These are phyloP conservation scores for Jatropha curcas DNA, from an alignment of 345 rosid genomes.

Conservation along the genomic window DNA sequence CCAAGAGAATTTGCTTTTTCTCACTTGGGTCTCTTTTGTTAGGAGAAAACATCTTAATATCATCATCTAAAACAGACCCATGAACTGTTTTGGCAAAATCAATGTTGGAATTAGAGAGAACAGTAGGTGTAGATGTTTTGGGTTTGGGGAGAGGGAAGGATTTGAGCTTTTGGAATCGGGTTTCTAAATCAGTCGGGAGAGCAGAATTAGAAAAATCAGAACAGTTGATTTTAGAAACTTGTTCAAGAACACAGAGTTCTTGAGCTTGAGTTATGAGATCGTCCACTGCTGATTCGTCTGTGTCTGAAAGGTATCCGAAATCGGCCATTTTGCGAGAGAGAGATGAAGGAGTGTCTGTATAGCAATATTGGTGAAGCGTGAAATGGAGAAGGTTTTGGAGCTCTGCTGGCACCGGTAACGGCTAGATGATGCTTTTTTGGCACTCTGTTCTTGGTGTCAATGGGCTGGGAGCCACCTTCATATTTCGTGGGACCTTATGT, in stretches of 20 bases:
- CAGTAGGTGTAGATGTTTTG: neutral
- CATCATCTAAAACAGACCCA: no score
- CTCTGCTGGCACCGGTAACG: no score
- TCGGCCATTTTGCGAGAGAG: slow-evolving; percentile 52
- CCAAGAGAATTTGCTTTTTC: slow-evolving; percentile 5
- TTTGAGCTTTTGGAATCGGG: slow-evolving; percentile 76
- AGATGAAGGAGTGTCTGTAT: neutral
- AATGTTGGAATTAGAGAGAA: neutral
- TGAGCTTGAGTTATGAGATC: slow-evolving; percentile 64
- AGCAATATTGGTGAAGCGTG: no score
- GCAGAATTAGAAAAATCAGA: slow-evolving; percentile 51
- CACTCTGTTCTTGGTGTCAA: no score
- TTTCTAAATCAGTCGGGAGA: slow-evolving; percentile 70
- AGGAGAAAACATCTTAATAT: slow-evolving; percentile 15
- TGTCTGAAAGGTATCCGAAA: slow-evolving; percentile 60
- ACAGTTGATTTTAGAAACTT: slow-evolving; percentile 70
- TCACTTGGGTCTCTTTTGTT: slow-evolving; percentile 17
- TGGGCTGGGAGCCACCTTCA: no score
- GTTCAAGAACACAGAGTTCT: slow-evolving; percentile 73
- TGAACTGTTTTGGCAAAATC: slow-evolving; percentile 1
- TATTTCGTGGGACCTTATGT: no score
- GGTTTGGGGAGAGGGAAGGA: slow-evolving; percentile 38
- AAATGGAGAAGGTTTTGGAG: neutral
- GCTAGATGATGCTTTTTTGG: no score
- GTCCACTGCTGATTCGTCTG: slow-evolving; percentile 79